These are phyloP conservation scores for Aegilops speltoides DNA, from an alignment of 176 grass and related monocot species.

Conservation along the genomic window DNA sequence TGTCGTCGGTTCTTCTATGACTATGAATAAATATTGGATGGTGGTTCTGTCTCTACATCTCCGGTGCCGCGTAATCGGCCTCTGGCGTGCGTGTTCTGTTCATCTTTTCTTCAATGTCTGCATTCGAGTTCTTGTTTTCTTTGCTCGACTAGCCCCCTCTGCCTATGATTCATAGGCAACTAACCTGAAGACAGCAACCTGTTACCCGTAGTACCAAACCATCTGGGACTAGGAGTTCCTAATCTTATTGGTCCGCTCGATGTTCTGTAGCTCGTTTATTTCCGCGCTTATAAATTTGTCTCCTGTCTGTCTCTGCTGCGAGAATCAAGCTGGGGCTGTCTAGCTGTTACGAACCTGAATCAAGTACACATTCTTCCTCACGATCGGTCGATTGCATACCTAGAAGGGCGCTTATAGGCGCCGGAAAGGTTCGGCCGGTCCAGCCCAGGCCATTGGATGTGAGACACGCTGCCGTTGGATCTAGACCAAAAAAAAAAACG, in stretches of 20 bases:
- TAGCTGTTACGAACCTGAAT: no score
- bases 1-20: conserved; percentile 23
- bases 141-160: no score
- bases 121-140: background rate
- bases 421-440: no score
- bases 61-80: no score
- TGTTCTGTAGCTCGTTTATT: background rate
- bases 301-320: background rate
- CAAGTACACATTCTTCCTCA: no score
- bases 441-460: no score
- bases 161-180: no score
- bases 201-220: background rate
- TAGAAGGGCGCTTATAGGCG: no score
- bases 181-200: background rate
- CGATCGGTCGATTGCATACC: no score
- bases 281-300: background rate
- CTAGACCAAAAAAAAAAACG: no score
- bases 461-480: no score
- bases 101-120: background rate
- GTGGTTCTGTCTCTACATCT: background rate
- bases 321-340: background rate
- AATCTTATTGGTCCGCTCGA: background rate
- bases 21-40: conserved; percentile 41
- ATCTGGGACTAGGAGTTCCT: background rate
- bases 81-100: background rate